phyloP scores from a whole-genome alignment of 306 rosid species.

The Datisca glomerata region DNA sequence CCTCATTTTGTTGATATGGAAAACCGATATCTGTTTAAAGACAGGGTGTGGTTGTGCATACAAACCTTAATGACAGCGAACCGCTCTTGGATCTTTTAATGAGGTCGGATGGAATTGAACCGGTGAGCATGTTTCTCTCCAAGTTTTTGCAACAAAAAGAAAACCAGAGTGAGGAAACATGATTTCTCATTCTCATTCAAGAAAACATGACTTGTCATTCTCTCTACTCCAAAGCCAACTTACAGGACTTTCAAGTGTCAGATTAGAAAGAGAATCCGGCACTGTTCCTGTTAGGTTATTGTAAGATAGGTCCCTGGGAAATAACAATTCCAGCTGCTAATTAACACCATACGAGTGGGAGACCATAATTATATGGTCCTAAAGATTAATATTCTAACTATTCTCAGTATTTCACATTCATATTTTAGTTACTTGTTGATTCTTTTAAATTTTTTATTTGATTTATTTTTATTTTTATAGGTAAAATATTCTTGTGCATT shows the following conservation, averaged over 20 bases:
- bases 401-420: too few species aligned
- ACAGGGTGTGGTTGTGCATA: too few species aligned
- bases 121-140: conserved; percentile 28
- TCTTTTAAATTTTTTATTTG: too few species aligned
- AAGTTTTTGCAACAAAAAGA: conserved; percentile 29
- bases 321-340: too few species aligned
- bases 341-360: too few species aligned
- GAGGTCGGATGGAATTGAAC: conserved; percentile 27
- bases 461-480: too few species aligned
- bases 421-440: too few species aligned
- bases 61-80: conserved; percentile 29
- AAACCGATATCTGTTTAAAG: too few species aligned
- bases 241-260: conserved; percentile 25
- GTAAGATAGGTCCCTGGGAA: conserved; percentile 55
- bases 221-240: conserved; percentile 10
- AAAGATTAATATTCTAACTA: too few species aligned
- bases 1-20: too few species aligned
- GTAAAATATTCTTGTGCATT: too few species aligned
- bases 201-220: background rate
- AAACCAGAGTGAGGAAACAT: background rate
- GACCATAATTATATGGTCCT: too few species aligned
- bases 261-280: conserved; percentile 16
- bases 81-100: conserved; percentile 18
- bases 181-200: background rate
- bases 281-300: conserved; percentile 23